Evolutionary conservation across 176 grass and related monocot species (phyloP).

Genomic region (Lolium perenne): DNA sequence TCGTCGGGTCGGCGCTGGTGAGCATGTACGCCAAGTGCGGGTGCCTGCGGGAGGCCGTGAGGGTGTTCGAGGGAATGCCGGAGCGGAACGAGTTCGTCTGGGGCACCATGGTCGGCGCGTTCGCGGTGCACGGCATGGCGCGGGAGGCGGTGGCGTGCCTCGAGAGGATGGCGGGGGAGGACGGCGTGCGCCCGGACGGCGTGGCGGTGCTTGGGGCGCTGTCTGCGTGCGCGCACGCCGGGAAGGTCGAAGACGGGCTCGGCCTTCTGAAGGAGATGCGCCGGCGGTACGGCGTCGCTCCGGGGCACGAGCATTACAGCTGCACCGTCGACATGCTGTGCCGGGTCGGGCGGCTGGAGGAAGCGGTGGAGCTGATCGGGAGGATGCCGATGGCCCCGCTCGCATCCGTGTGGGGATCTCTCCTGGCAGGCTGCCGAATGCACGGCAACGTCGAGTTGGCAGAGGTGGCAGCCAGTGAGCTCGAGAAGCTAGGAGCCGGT

Average conservation of each 20-base stretch:
- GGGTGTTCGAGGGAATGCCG: conserved; percentile 74
- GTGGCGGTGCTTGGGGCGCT: conserved; percentile 65
- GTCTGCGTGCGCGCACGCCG: conserved; percentile 69
- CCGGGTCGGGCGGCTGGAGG: conserved; percentile 64
- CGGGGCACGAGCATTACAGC: conserved; percentile 78
- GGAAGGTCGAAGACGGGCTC: conserved; percentile 65
- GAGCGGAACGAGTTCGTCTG: conserved; percentile 77
- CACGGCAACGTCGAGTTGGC: conserved; percentile 70
- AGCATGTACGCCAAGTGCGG: conserved; percentile 94
- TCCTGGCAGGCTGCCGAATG: conserved; percentile 68
- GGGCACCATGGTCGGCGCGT: conserved; percentile 77
- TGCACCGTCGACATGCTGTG: conserved; percentile 91
- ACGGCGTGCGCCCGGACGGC: conserved; percentile 64
- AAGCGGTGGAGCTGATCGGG: conserved; percentile 55
- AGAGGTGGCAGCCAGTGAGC: conserved; percentile 62
- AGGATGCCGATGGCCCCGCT: conserved; percentile 76
- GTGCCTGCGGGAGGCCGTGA: conserved; percentile 55
- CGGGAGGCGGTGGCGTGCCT: conserved; percentile 56
- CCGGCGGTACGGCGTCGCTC: conserved; percentile 45
- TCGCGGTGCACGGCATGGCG: conserved; percentile 70
- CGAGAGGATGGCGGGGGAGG: conserved; percentile 63
- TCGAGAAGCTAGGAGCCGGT: conserved; percentile 50
- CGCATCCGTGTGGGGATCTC: conserved; percentile 70
- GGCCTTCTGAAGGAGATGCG: conserved; percentile 61
- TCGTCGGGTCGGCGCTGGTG: conserved; percentile 73